phyloP scores from a whole-genome alignment of 139 green algal genomes.

The Astrephomene gubernaculifera region DNA sequence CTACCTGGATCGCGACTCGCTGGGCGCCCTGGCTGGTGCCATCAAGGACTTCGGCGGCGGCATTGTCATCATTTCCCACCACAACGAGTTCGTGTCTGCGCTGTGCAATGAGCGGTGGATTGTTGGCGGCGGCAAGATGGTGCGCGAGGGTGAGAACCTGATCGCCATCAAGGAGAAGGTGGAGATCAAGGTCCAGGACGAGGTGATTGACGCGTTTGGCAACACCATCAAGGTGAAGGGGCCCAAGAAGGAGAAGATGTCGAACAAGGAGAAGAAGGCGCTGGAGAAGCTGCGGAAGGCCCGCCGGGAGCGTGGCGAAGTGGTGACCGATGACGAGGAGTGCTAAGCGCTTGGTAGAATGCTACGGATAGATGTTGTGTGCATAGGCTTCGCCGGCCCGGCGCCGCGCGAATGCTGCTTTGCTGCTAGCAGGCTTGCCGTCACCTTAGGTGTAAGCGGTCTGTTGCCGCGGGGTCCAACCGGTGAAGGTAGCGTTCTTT shows the following conservation, averaged over 20 bases:
- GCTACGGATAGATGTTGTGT: too few species aligned
- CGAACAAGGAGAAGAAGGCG: constrained; percentile 93
- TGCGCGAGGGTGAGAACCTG: constrained; percentile 52
- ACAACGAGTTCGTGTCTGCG: constrained; percentile 78
- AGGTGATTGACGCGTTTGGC: constrained; percentile 88
- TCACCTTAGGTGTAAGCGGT: background rate
- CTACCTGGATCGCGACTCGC: constrained; percentile 87
- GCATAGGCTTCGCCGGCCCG: too few species aligned
- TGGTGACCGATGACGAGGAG: constrained; percentile 80
- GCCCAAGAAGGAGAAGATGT: constrained; percentile 87
- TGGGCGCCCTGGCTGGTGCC: constrained; percentile 83
- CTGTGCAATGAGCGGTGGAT: constrained; percentile 91
- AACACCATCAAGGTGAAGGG: constrained; percentile 92
- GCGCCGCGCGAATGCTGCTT: background rate
- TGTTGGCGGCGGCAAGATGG: constrained; percentile 81
- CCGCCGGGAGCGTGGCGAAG: constrained; percentile 78
- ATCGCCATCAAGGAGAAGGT: constrained; percentile 73
- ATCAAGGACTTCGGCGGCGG: constrained; percentile 88
- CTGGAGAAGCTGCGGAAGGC: constrained; percentile 72
- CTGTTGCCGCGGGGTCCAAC: background rate
- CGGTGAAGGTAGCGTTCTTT: too few species aligned
- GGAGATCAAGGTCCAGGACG: constrained; percentile 85
- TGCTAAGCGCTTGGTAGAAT: background rate
- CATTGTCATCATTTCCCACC: constrained; percentile 92
- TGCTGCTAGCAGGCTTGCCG: constrained; percentile 19